Conservation (phyloP, 768 basidiomycete species). For the Phylloporus rhodoxanthus region DNA sequence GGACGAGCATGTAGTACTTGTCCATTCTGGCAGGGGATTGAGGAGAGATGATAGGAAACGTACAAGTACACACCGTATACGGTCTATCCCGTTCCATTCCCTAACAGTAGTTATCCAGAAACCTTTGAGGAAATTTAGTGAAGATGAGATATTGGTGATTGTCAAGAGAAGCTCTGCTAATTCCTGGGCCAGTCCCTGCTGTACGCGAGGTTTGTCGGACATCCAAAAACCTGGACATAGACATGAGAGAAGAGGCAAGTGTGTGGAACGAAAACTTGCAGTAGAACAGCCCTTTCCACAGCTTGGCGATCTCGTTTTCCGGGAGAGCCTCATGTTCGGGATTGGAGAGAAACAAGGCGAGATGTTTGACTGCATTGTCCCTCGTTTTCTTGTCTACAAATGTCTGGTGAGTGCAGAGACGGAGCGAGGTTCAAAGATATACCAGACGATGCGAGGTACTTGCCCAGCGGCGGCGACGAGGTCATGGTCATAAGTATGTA, state of each 20-base stretch:
- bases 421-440: slow-evolving; percentile 16
- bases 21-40: slow-evolving; percentile 59
- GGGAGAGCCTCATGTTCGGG: slow-evolving; percentile 51
- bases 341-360: slow-evolving; percentile 74
- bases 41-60: neutral
- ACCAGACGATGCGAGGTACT: slow-evolving; percentile 92
- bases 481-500: slow-evolving; percentile 33
- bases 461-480: slow-evolving; percentile 62
- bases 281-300: slow-evolving; percentile 98
- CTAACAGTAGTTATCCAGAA: slow-evolving; percentile 90
- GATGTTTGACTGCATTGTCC: slow-evolving; percentile 82
- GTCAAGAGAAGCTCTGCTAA: slow-evolving; percentile 75
- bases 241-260: neutral
- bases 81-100: slow-evolving; percentile 93
- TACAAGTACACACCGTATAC: slow-evolving; percentile 58
- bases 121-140: slow-evolving; percentile 74
- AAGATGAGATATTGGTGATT: slow-evolving; percentile 50
- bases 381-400: slow-evolving; percentile 79
- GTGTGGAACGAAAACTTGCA: slow-evolving; percentile 44
- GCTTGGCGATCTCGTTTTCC: slow-evolving; percentile 76
- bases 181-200: slow-evolving; percentile 84
- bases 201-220: slow-evolving; percentile 97
- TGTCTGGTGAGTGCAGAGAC: neutral
- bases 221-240: slow-evolving; percentile 85
- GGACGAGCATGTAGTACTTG: slow-evolving; percentile 94